A percentile compares a stretch with the other conserved stretches of the same genome.
Conservation (phyloP, 148 eudicot genomes). For the Dianthus caryophyllus region DNA sequence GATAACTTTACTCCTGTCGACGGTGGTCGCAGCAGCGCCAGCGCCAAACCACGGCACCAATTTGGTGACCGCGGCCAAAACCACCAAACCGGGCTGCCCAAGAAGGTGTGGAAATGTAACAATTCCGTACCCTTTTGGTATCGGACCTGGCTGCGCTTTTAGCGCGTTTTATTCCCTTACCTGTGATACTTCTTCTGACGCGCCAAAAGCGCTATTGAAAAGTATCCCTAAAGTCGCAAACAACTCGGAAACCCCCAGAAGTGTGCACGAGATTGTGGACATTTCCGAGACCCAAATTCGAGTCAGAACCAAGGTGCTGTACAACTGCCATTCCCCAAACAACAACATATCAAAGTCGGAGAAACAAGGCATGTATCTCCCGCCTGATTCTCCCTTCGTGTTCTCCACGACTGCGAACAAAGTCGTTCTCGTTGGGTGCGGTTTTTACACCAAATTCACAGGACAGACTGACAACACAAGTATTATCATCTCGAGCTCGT, state of each 20-base stretch:
- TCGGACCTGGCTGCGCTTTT: slow-evolving; percentile 7
- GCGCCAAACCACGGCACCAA: not conserved
- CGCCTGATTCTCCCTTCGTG: slow-evolving; percentile 25
- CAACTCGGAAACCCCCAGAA: not conserved
- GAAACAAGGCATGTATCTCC: not conserved
- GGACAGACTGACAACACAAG: not conserved
- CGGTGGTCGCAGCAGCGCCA: not conserved
- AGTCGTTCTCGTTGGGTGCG: slow-evolving; percentile 45
- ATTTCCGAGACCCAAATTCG: slow-evolving; percentile 36
- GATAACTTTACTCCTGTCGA: not conserved
- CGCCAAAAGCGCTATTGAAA: slow-evolving; percentile 8
- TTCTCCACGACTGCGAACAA: slow-evolving; percentile 33
- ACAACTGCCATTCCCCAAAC: slow-evolving; percentile 16
- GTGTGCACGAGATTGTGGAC: slow-evolving; percentile 10
- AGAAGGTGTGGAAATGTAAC: slow-evolving; percentile 15
- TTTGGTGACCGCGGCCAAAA: not conserved
- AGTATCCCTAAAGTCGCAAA: too few species aligned
- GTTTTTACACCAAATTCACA: slow-evolving; percentile 21
- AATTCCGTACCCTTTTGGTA: slow-evolving; percentile 24
- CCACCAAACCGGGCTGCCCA: slow-evolving; percentile 13
- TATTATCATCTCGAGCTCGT: slow-evolving; percentile 14
- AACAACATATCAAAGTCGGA: not conserved
- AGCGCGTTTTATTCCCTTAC: not conserved
- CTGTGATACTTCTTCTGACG: not conserved
- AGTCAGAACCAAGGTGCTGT: slow-evolving; percentile 22